Evolutionary conservation across 73 alveolate genomes (phyloP).

Genomic region (Symbiodinium natans): DNA sequence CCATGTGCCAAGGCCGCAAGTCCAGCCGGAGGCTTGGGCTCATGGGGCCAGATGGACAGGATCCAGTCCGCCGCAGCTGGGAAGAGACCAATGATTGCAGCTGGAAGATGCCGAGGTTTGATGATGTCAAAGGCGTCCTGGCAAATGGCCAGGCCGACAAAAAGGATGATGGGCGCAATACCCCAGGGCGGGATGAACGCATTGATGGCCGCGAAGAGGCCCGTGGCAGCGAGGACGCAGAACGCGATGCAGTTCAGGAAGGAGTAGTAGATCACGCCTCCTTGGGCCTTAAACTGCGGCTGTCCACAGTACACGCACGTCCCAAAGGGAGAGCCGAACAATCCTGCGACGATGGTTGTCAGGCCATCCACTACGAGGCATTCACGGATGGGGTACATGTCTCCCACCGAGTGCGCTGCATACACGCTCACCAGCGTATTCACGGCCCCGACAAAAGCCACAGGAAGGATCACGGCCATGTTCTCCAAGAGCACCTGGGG

Average conservation of each 20-base stretch:
- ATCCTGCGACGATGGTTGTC: slow-evolving; percentile 57
- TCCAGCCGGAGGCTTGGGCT: too few relatives aligned
- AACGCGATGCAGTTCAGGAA: slow-evolving; percentile 76
- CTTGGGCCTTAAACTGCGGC: slow-evolving; percentile 81
- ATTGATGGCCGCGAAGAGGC: slow-evolving; percentile 50
- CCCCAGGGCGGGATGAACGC: slow-evolving; percentile 90
- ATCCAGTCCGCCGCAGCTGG: slow-evolving; percentile 50
- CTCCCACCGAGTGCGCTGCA: slow-evolving; percentile 67
- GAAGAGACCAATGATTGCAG: slow-evolving; percentile 47
- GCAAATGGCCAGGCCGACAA: slow-evolving; percentile 50
- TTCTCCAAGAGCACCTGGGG: background rate
- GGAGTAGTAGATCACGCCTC: slow-evolving; percentile 85
- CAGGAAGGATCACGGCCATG: slow-evolving; percentile 30
- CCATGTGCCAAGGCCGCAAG: too few relatives aligned
- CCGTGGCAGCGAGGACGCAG: slow-evolving; percentile 63
- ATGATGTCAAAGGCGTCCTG: slow-evolving; percentile 57
- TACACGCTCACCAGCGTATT: slow-evolving; percentile 56
- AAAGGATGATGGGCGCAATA: slow-evolving; percentile 53
- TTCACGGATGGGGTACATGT: slow-evolving; percentile 89
- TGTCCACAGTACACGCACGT: slow-evolving; percentile 88
- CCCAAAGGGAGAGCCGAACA: slow-evolving; percentile 82
- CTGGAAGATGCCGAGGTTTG: slow-evolving; percentile 40
- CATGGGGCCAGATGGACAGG: background rate
- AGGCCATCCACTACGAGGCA: slow-evolving; percentile 73
- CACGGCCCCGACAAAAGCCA: slow-evolving; percentile 85